Evolutionary conservation across 768 basidiomycete species (phyloP).

Genomic region (Chalciporus chontae): DNA sequence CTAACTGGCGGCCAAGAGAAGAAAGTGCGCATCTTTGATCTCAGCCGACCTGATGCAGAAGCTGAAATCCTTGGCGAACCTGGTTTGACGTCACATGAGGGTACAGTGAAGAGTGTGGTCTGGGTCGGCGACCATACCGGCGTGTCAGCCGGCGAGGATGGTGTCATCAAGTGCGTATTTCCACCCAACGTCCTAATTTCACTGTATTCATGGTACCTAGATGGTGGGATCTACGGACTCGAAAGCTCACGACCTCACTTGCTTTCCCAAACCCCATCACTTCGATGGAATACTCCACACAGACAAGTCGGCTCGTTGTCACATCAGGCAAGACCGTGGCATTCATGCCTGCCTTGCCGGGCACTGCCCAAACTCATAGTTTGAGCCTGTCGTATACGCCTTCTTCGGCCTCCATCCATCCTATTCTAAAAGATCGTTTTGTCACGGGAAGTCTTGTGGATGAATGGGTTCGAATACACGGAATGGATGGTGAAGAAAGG

Average conservation of each 20-base stretch:
- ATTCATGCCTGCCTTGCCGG: slow-evolving; percentile 78
- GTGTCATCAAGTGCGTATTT: slow-evolving; percentile 68
- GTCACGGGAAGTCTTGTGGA: slow-evolving; percentile 87
- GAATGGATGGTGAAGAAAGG: slow-evolving; percentile 83
- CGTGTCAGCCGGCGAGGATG: slow-evolving; percentile 91
- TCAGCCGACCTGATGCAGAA: slow-evolving; percentile 81
- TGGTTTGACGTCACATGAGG: slow-evolving; percentile 70
- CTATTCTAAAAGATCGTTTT: slow-evolving; percentile 82
- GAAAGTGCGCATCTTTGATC: slow-evolving; percentile 93
- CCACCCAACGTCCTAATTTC: background rate
- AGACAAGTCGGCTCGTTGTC: slow-evolving; percentile 80
- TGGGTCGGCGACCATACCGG: slow-evolving; percentile 89
- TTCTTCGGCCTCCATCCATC: slow-evolving; percentile 94
- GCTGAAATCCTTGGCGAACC: slow-evolving; percentile 73
- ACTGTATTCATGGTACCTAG: slow-evolving; percentile 39
- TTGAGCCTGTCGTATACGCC: slow-evolving; percentile 81
- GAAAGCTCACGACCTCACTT: slow-evolving; percentile 64
- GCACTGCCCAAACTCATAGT: slow-evolving; percentile 63
- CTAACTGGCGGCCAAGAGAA: slow-evolving; percentile 96
- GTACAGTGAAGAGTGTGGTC: slow-evolving; percentile 87
- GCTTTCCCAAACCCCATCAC: slow-evolving; percentile 79
- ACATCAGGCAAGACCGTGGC: slow-evolving; percentile 91
- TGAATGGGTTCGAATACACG: slow-evolving; percentile 96
- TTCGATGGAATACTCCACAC: slow-evolving; percentile 88
- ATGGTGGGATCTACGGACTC: slow-evolving; percentile 95